Evolutionary conservation across 1,284 basidiomycete species (phyloP).

Genomic region (Volvariella volvacea): DNA sequence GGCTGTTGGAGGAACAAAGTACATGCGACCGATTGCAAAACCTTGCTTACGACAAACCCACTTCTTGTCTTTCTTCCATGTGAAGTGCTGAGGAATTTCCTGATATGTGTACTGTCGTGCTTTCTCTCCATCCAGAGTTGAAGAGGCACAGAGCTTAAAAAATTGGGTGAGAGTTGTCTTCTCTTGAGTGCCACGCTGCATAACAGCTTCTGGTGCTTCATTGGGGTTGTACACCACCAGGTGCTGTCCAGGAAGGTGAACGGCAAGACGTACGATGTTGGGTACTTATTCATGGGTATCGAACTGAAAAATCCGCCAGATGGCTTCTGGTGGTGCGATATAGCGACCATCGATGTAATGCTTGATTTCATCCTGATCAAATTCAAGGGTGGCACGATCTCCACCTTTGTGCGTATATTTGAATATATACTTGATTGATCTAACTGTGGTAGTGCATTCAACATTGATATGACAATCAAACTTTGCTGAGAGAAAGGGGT

Average conservation of each 20-base stretch:
- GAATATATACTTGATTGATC: conserved; percentile 34
- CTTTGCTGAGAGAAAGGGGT: conserved; percentile 8
- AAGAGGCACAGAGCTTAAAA: conserved; percentile 28
- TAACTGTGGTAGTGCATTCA: conserved; percentile 22
- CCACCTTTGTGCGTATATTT: conserved; percentile 43
- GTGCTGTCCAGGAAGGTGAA: conserved; percentile 29
- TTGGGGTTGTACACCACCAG: conserved; percentile 23
- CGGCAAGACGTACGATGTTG: conserved; percentile 23
- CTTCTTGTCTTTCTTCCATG: conserved; percentile 9
- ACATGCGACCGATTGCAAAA: conserved; percentile 24
- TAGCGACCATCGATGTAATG: conserved; percentile 27
- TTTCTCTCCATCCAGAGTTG: conserved; percentile 10
- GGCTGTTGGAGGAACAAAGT: conserved; percentile 18
- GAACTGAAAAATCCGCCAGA: conserved; percentile 26
- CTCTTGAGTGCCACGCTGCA: conserved; percentile 14
- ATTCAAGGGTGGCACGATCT: conserved; percentile 26
- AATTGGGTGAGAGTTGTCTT: conserved; percentile 26
- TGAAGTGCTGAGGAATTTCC: conserved; percentile 24
- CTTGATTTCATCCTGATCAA: conserved; percentile 23
- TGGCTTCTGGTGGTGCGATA: conserved; percentile 25
- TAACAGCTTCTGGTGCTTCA: conserved; percentile 16
- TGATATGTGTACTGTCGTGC: conserved; percentile 24
- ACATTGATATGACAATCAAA: conserved; percentile 42
- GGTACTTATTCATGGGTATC: conserved; percentile 25
- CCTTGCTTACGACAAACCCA: conserved; percentile 16